Evolutionary conservation across 78 protist genomes (phyloP).

Genomic region (Speleostelium caveatum): DNA sequence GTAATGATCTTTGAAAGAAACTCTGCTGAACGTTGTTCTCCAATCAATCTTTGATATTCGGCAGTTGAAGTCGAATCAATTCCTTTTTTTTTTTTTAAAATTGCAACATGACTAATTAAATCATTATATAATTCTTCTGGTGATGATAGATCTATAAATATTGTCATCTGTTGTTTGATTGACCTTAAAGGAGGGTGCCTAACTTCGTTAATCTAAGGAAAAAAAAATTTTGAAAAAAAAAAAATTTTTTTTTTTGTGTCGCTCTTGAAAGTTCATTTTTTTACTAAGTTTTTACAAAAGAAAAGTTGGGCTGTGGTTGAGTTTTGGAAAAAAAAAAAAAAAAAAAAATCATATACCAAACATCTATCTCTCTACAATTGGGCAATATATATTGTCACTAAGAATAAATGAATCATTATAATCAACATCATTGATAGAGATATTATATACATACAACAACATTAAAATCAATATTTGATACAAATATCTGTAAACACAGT

Average conservation of each 20-base stretch:
- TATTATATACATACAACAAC: too few species aligned
- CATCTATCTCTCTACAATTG: background rate
- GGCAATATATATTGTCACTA: background rate
- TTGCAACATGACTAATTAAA: slow-evolving; percentile 33
- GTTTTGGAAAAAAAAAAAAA: too few species aligned
- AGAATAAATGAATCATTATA: too few species aligned
- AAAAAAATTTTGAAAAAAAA: background rate
- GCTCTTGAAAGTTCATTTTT: too few species aligned
- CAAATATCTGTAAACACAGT: too few species aligned
- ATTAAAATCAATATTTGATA: too few species aligned
- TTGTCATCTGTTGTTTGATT: slow-evolving; percentile 21
- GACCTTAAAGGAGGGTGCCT: background rate
- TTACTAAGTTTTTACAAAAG: too few species aligned
- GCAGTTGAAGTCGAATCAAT: slow-evolving; percentile 11
- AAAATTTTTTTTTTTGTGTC: background rate
- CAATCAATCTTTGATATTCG: slow-evolving; percentile 68
- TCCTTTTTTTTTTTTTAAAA: slow-evolving; percentile 41
- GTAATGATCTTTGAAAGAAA: slow-evolving; percentile 50
- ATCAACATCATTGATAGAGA: too few species aligned
- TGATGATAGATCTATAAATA: slow-evolving; percentile 54
- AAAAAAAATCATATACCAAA: background rate
- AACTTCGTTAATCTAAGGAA: background rate
- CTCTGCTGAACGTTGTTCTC: slow-evolving; percentile 69
- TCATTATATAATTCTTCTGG: slow-evolving; percentile 61
- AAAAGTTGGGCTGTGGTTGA: too few species aligned